phyloP scores from a whole-genome alignment of 2,329 filamentous ascomycete genomes.

The Fusarium transvaalense region DNA sequence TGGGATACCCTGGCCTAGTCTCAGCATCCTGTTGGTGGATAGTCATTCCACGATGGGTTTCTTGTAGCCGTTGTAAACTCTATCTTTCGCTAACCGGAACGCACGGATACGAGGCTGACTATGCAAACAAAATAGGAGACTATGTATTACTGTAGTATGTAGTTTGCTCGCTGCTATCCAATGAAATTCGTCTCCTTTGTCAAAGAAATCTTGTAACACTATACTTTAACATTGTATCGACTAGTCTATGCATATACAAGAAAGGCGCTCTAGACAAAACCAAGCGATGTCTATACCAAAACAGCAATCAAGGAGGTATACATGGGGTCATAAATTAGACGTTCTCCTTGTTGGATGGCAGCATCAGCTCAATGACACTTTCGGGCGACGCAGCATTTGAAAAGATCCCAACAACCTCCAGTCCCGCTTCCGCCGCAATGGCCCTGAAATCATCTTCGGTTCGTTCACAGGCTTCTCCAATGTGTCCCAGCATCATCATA shows the following conservation, averaged over 20 bases:
- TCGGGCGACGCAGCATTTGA: slow-evolving; percentile 26
- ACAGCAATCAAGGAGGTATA: too few relatives aligned
- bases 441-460: slow-evolving; percentile 16
- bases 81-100: slow-evolving; percentile 21
- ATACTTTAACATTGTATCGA: too few relatives aligned
- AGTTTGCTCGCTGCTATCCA: not conserved
- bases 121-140: not conserved
- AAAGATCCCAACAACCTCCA: slow-evolving; percentile 12
- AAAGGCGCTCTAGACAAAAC: too few relatives aligned
- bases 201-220: too few relatives aligned
- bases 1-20: slow-evolving; percentile 9
- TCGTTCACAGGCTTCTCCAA: slow-evolving; percentile 24
- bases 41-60: not conserved
- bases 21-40: slow-evolving; percentile 9
- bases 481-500: slow-evolving; percentile 36
- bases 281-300: too few relatives aligned
- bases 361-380: slow-evolving; percentile 26
- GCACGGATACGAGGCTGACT: not conserved
- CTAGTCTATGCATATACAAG: too few relatives aligned
- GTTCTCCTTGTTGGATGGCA: not conserved
- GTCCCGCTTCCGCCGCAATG: slow-evolving; percentile 11
- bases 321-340: not conserved
- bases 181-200: not conserved
- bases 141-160: not conserved
- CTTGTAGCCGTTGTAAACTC: slow-evolving; percentile 22